Percentiles rank a stretch among this genome's conserved stretches.
phyloP scores from a whole-genome alignment of 1,284 basidiomycete genomes.

The Rhodofomes roseus region DNA sequence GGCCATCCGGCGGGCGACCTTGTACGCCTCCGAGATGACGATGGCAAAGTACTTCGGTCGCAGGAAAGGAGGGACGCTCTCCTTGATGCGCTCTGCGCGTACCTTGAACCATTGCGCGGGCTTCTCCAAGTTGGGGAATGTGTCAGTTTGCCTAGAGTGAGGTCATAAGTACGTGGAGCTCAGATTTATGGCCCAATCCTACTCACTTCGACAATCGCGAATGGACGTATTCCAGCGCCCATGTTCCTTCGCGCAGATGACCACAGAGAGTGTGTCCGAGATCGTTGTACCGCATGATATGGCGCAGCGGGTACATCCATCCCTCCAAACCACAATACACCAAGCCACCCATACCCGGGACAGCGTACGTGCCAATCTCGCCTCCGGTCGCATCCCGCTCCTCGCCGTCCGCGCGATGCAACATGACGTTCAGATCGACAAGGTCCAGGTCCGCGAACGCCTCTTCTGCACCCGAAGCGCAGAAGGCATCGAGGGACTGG shows the following conservation, averaged over 20 bases:
- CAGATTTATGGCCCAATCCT: background rate
- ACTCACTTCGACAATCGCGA: constrained; percentile 70
- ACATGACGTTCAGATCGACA: constrained; percentile 82
- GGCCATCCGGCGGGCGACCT: constrained; percentile 75
- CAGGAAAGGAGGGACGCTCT: constrained; percentile 76
- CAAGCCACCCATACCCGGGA: constrained; percentile 71
- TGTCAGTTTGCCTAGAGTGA: constrained; percentile 55
- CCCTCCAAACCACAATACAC: constrained; percentile 93
- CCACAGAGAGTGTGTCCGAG: constrained; percentile 87
- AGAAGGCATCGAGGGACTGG: constrained; percentile 65
- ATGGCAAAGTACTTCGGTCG: constrained; percentile 94
- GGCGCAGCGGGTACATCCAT: constrained; percentile 87
- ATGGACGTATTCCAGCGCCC: constrained; percentile 87
- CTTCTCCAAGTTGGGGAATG: constrained; percentile 63
- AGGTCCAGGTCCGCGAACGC: constrained; percentile 76
- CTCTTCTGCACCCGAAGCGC: constrained; percentile 61
- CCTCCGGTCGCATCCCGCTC: constrained; percentile 82
- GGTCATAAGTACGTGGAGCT: constrained; percentile 4
- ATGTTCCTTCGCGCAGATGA: constrained; percentile 81
- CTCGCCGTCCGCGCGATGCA: constrained; percentile 86
- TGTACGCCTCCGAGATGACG: constrained; percentile 86
- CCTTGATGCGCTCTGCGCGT: constrained; percentile 77
- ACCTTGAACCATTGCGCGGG: constrained; percentile 83
- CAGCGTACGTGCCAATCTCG: constrained; percentile 71
- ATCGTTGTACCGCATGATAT: constrained; percentile 86